These are phyloP conservation scores for Annulohypoxylon maeteangense DNA, from an alignment of 495 filamentous ascomycete species.

Conservation along the genomic window DNA sequence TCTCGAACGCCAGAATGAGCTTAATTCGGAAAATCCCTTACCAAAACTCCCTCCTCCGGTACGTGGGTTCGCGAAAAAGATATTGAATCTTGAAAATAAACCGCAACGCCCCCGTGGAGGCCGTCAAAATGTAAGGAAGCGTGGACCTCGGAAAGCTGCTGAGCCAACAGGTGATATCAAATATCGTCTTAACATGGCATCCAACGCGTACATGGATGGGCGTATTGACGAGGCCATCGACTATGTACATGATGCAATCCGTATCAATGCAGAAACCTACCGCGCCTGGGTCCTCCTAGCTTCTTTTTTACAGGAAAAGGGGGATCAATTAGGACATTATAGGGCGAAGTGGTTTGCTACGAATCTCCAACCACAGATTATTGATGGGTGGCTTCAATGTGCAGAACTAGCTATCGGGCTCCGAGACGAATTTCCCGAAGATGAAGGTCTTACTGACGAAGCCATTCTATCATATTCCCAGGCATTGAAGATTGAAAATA, in stretches of 20 bases:
- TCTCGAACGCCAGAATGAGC: constrained; percentile 35
- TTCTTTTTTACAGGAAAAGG: constrained; percentile 74
- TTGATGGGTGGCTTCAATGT: constrained; percentile 72
- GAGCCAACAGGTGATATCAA: constrained; percentile 82
- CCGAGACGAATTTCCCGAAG: constrained; percentile 65
- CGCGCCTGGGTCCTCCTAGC: constrained; percentile 80
- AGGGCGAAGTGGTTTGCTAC: constrained; percentile 76
- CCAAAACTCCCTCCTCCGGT: constrained; percentile 19
- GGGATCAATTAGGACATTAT: constrained; percentile 72
- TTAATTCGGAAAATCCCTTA: constrained; percentile 32
- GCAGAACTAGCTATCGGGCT: constrained; percentile 69
- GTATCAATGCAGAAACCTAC: constrained; percentile 85
- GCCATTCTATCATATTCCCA: constrained; percentile 75
- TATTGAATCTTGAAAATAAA: constrained; percentile 22
- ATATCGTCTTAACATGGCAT: constrained; percentile 73
- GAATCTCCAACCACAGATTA: constrained; percentile 74
- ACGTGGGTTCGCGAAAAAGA: constrained; percentile 29
- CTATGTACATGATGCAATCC: constrained; percentile 73
- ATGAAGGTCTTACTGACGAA: constrained; percentile 61
- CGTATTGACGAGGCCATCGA: constrained; percentile 72
- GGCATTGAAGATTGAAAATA: constrained; percentile 70
- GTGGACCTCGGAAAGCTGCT: constrained; percentile 75
- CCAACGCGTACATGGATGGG: constrained; percentile 72
- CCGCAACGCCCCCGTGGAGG: constrained; percentile 21
- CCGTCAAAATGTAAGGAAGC: constrained; percentile 43